Conservation (phyloP, 2,329 filamentous ascomycete species). For the Monosporascus cannonballus region DNA sequence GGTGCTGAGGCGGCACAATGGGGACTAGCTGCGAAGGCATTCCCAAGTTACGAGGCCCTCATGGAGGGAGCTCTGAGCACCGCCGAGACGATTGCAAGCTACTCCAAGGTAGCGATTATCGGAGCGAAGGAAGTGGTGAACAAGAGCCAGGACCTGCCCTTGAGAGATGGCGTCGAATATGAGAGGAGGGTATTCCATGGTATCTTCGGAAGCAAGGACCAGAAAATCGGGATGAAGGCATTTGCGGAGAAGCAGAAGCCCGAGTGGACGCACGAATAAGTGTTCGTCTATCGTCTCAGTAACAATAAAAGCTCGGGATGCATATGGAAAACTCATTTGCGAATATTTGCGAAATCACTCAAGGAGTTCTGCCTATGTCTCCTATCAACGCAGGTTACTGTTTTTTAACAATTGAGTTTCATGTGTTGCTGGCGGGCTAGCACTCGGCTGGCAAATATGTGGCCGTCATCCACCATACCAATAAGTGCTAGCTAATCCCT, state of each 20-base stretch:
- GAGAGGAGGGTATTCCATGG: conserved; percentile 91
- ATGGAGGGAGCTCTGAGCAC: conserved; percentile 76
- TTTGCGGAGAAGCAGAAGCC: conserved; percentile 94
- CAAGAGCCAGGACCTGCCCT: conserved; percentile 87
- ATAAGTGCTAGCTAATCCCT: no score
- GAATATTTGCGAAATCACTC: no score
- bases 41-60: conserved; percentile 73
- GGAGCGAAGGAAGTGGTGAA: conserved; percentile 98
- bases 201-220: conserved; percentile 88
- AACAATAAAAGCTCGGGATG: no score
- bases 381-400: no score
- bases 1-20: conserved; percentile 82
- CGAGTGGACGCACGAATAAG: conserved; percentile 76
- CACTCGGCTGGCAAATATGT: no score
- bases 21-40: conserved; percentile 81
- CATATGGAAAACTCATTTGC: no score
- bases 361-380: no score
- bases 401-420: no score
- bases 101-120: conserved; percentile 80
- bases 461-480: no score
- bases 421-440: no score
- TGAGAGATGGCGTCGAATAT: conserved; percentile 89
- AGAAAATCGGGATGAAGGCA: conserved; percentile 94
- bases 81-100: conserved; percentile 82
- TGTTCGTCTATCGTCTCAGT: not conserved